Evolutionary conservation across 1,139 yeast species (phyloP), one percentile per base, ranked within the genome.

Genomic region (Blastobotrys illinoisensis): DNA sequence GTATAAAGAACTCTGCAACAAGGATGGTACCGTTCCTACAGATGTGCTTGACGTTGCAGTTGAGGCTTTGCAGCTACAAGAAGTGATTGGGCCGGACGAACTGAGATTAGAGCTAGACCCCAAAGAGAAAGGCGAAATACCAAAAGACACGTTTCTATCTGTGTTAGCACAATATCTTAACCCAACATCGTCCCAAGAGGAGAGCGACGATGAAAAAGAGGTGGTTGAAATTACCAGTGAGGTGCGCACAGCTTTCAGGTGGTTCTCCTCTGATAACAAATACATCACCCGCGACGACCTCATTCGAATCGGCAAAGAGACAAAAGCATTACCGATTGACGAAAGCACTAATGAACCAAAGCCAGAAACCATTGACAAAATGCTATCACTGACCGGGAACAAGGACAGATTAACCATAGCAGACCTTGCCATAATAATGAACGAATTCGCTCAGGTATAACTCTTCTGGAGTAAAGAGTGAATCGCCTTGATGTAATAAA

Each of bases 301-400:
- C 16, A 7, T 32, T 32, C 40, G 40, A 36, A 20, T 19, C 48
- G 32, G 26, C 32, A 47, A 11, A 3, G 19, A 59, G 43, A 57
- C 61, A 60, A 32, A 46, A n/a, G 50, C 45, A n/a, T 46, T 54
- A 21, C 13, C 20, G 5, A 18, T 19, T 18, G 23, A 19, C 21
- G 45, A 9, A 9, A 40, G 3, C 45, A 43, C 45, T 43, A 18
- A 18, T n/a, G 23, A 43, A 11, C 23, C 20, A 3, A 18, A 18
- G 20, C 45, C 45, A 18, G 19, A 43, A 46, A 19, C 44, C 21
- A 45, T 13, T 14, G n/a, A 23, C n/a, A 49, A 11, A n/a, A 32
- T 32, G 40, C 40, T 32, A 2, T 32, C 40, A n/a, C 7, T 32
- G 40, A 7, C 40, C 5, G 40, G 40, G 6, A 32, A 11, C 40